phyloP scores from a whole-genome alignment of 2,329 filamentous ascomycete genomes.

The Cladophialophora psammophila region DNA sequence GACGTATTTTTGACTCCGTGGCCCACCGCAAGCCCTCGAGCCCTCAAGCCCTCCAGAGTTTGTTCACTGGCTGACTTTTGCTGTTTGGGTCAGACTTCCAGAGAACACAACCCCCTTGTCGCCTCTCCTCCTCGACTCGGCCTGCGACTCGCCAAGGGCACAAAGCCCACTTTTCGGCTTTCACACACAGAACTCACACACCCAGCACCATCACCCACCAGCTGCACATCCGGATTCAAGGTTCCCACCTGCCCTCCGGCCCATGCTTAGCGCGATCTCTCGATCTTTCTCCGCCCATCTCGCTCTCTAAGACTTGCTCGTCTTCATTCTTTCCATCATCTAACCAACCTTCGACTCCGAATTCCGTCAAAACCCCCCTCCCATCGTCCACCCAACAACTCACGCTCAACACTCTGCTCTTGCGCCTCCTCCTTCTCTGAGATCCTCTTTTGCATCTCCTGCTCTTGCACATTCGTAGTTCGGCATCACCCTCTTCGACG shows the following conservation, averaged over 20 bases:
- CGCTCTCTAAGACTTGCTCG: slow-evolving; percentile 40
- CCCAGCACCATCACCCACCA: not conserved
- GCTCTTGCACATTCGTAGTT: not conserved
- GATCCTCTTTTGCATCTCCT: not conserved
- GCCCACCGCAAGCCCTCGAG: not conserved
- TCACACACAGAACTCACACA: slow-evolving; percentile 1
- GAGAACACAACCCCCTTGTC: not conserved
- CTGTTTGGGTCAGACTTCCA: slow-evolving; percentile 24
- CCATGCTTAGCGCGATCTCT: slow-evolving; percentile 40
- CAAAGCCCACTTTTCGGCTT: slow-evolving; percentile 11
- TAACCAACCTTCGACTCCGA: slow-evolving; percentile 36
- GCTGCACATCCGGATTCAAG: slow-evolving; percentile 23
- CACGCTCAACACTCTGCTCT: not conserved
- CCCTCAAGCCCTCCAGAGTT: slow-evolving; percentile 1
- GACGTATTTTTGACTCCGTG: slow-evolving; percentile 16
- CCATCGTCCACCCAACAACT: slow-evolving; percentile 2
- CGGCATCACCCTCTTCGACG: not conserved
- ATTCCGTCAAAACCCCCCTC: slow-evolving; percentile 21
- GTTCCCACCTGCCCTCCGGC: slow-evolving; percentile 21
- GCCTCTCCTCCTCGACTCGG: slow-evolving; percentile 4
- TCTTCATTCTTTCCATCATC: slow-evolving; percentile 35
- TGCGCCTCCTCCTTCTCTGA: not conserved
- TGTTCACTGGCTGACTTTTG: slow-evolving; percentile 16
- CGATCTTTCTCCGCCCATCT: slow-evolving; percentile 42
- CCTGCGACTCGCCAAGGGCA: slow-evolving; percentile 19